Evolutionary conservation across 1,139 yeast species (phyloP).

Genomic region (Pichia sp.): DNA sequence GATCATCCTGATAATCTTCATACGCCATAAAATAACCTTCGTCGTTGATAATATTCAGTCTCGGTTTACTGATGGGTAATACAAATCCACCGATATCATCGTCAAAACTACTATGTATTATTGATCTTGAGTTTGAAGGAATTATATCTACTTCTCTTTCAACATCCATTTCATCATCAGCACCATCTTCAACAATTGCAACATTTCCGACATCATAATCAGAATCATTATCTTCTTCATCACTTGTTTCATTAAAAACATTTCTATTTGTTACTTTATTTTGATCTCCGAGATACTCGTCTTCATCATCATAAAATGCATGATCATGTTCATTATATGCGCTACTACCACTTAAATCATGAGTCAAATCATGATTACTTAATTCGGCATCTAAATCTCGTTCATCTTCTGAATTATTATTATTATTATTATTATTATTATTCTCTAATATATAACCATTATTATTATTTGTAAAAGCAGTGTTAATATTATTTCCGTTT

Average conservation of each 20-base stretch:
- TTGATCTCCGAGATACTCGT: slow-evolving; percentile 18
- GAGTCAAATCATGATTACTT: slow-evolving; percentile 37
- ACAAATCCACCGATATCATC: slow-evolving; percentile 1
- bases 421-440: slow-evolving; percentile 1
- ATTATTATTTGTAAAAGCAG: not conserved
- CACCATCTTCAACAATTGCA: slow-evolving; percentile 4
- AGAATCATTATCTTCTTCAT: not conserved
- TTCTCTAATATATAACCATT: slow-evolving; percentile 7
- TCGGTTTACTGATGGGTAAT: not conserved
- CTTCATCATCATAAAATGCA: slow-evolving; percentile 22
- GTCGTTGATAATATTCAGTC: not conserved
- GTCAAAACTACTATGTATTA: slow-evolving; percentile 17
- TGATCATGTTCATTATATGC: slow-evolving; percentile 15
- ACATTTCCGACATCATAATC: slow-evolving; percentile 6
- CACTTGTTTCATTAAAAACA: not conserved
- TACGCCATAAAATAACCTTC: slow-evolving; percentile 42
- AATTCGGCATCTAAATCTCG: slow-evolving; percentile 44
- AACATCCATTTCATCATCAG: not conserved
- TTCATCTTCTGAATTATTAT: slow-evolving; percentile 15
- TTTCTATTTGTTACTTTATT: not conserved
- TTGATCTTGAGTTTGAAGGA: slow-evolving; percentile 21
- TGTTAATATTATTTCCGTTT: no score
- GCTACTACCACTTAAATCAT: slow-evolving; percentile 29
- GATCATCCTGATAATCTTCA: slow-evolving; percentile 53
- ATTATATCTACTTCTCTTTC: not conserved